Evolutionary conservation across 2,329 filamentous ascomycete species (phyloP).

Genomic region (Fusarium sp.): DNA sequence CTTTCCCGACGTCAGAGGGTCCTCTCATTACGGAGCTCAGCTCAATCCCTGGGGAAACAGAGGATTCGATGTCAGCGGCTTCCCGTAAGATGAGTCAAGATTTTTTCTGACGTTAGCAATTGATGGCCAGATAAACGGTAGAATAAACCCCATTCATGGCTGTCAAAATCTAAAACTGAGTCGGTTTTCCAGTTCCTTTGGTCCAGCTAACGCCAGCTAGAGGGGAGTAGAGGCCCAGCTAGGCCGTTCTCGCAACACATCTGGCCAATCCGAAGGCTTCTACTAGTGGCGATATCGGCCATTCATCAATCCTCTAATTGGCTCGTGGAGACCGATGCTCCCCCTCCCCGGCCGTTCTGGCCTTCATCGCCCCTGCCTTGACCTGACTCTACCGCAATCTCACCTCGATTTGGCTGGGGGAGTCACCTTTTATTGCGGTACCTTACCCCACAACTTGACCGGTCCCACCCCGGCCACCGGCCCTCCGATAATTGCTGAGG

Average conservation of each 20-base stretch:
- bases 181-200: slow-evolving; percentile 19
- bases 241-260: not conserved
- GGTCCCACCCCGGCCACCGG: slow-evolving; percentile 38
- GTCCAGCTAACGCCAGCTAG: slow-evolving; percentile 19
- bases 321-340: slow-evolving; percentile 5
- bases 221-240: not conserved
- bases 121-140: not conserved
- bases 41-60: not conserved
- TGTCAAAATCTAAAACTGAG: slow-evolving; percentile 7
- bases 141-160: not conserved
- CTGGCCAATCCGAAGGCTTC: slow-evolving; percentile 34
- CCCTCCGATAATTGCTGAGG: slow-evolving; percentile 24
- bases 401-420: slow-evolving; percentile 17
- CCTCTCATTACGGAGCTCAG: not conserved
- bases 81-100: slow-evolving; percentile 3
- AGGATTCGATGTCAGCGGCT: not conserved
- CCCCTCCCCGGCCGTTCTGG: slow-evolving; percentile 20
- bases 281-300: slow-evolving; percentile 44
- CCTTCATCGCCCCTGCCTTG: slow-evolving; percentile 24
- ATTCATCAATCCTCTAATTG: slow-evolving; percentile 32
- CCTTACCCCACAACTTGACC: slow-evolving; percentile 37
- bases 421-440: slow-evolving; percentile 27
- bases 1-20: slow-evolving; percentile 5
- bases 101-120: not conserved
- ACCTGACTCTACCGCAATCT: slow-evolving; percentile 6